Evolutionary conservation across 208 protist genomes (phyloP), one percentile per base, ranked within the genome.

Genomic region (Borovskyia barvae): DNA sequence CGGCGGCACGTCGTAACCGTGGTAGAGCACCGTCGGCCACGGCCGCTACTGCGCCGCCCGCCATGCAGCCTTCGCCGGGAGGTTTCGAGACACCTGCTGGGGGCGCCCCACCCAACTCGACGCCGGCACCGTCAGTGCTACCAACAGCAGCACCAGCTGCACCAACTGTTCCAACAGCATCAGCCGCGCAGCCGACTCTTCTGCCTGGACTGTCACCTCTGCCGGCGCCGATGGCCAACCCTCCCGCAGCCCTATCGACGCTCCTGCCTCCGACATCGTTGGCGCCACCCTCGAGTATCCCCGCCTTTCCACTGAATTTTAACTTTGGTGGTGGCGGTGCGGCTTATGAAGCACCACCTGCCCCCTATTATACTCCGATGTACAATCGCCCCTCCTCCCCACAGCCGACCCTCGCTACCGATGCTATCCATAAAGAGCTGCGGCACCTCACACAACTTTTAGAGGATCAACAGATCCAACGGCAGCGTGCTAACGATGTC

Each of bases 351-450:
- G n/a, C n/a, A n/a, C n/a, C n/a, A n/a, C n/a, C n/a, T n/a, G n/a
- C n/a, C n/a, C n/a, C n/a, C n/a, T n/a, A n/a, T n/a, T n/a, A n/a
- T n/a, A n/a, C n/a, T n/a, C n/a, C n/a, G n/a, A n/a, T n/a, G n/a
- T n/a, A n/a, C n/a, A n/a, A n/a, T n/a, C n/a, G n/a, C n/a, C n/a
- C n/a, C n/a, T n/a, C n/a, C n/a, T n/a, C n/a, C n/a, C n/a, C n/a
- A n/a, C n/a, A n/a, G n/a, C n/a, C n/a, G n/a, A n/a, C n/a, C n/a
- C n/a, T n/a, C n/a, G n/a, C n/a, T n/a, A n/a, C 54, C n/a, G 48
- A 71, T 14, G 46, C 29, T 19, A 71, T 71, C n/a, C 64, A 43
- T 12, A 53, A 50, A 5, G 64, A 71, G 39, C 64, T 71, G 47
- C 64, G 55, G 6, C 64, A 49, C 35, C 62, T 71, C 32, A 37